phyloP scores from a whole-genome alignment of 805 yeast genomes.

The Pichia heedii region DNA sequence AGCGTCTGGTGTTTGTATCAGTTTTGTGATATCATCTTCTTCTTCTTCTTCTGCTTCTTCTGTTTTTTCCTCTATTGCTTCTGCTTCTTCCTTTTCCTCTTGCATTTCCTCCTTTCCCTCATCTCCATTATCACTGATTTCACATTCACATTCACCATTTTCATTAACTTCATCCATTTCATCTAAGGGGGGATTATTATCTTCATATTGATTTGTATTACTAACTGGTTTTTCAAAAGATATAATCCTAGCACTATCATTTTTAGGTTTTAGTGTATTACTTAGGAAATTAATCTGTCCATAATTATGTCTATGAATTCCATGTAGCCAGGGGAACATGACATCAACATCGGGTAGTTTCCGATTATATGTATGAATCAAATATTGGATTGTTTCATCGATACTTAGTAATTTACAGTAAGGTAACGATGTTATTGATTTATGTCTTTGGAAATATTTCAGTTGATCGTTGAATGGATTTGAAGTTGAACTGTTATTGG shows the following conservation, averaged over 20 bases:
- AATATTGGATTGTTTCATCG: conserved; percentile 19
- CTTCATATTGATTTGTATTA: background rate
- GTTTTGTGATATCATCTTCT: background rate
- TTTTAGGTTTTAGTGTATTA: conserved; percentile 11
- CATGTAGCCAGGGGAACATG: conserved; percentile 91
- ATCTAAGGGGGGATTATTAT: conserved; percentile 1
- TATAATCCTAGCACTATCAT: conserved; percentile 9
- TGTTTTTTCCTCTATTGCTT: too few relatives aligned
- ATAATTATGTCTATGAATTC: conserved; percentile 48
- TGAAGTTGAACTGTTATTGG: background rate
- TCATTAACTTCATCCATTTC: background rate
- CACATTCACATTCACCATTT: background rate
- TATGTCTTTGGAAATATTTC: conserved; percentile 15
- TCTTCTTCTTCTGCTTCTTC: background rate
- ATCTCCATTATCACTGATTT: background rate
- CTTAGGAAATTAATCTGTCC: conserved; percentile 42
- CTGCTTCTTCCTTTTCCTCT: too few relatives aligned
- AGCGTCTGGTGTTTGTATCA: conserved; percentile 16
- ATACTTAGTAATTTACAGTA: conserved; percentile 18
- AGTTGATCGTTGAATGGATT: conserved; percentile 19
- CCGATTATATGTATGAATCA: conserved; percentile 17
- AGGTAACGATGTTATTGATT: conserved; percentile 8
- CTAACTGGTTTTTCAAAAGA: conserved; percentile 7
- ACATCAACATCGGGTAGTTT: conserved; percentile 51
- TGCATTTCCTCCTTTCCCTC: too few relatives aligned